phyloP scores from a whole-genome alignment of 2,329 filamentous ascomycete genomes.

The Trichoderma sp. region DNA sequence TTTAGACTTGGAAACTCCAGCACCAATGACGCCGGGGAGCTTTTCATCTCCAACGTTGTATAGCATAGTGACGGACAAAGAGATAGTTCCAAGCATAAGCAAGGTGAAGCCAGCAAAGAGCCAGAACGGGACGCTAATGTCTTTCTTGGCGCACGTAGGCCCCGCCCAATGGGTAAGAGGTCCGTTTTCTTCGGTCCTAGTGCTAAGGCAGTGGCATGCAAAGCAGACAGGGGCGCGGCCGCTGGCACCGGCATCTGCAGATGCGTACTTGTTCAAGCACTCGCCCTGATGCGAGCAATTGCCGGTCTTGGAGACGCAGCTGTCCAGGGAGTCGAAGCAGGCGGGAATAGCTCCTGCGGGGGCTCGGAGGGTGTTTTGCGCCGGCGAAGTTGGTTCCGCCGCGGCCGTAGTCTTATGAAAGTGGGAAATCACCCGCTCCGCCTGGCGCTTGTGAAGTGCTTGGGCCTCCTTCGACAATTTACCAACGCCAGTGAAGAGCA shows the following conservation, averaged over 20 bases:
- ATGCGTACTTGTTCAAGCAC: slow-evolving; percentile 68
- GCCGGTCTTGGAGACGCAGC: slow-evolving; percentile 69
- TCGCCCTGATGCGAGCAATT: slow-evolving; percentile 81
- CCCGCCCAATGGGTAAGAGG: slow-evolving; percentile 80
- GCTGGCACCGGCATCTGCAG: slow-evolving; percentile 44
- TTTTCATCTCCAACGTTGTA: slow-evolving; percentile 84
- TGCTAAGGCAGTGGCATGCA: slow-evolving; percentile 71
- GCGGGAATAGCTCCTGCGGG: slow-evolving; percentile 56
- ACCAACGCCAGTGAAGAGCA: slow-evolving; percentile 55
- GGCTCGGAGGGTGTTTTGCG: slow-evolving; percentile 38
- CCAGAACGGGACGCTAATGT: slow-evolving; percentile 88
- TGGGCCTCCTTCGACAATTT: slow-evolving; percentile 40
- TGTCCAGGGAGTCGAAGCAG: slow-evolving; percentile 72
- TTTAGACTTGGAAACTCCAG: slow-evolving; percentile 79
- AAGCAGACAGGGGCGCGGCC: slow-evolving; percentile 62
- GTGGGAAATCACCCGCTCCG: slow-evolving; percentile 49
- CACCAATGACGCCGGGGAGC: slow-evolving; percentile 92
- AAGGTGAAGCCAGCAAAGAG: slow-evolving; percentile 76
- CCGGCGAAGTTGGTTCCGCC: slow-evolving; percentile 30
- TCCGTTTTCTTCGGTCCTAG: slow-evolving; percentile 51
- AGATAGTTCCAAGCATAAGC: slow-evolving; percentile 66
- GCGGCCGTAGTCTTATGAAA: slow-evolving; percentile 33
- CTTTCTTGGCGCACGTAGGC: slow-evolving; percentile 84
- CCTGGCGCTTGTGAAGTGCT: slow-evolving; percentile 51
- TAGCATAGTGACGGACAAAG: slow-evolving; percentile 73